Percentiles rank a stretch among this genome's conserved stretches.
Evolutionary conservation across 768 basidiomycete genomes (phyloP).

Genomic region (Leccinum obscurum): DNA sequence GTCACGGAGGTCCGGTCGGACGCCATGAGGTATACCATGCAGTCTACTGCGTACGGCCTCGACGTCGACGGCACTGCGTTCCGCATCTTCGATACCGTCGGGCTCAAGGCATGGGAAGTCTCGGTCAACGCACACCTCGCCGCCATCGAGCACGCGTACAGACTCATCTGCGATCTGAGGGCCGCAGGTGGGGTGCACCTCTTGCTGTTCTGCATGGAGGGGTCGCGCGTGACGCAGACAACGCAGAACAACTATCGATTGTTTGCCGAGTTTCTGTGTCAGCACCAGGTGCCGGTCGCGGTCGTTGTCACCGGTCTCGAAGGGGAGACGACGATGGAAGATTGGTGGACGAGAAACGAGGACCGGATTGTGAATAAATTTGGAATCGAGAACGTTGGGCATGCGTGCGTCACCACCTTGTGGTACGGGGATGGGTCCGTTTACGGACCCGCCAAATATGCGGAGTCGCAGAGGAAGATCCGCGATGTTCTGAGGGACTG

Average conservation of each 20-base stretch:
- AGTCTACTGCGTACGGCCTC: constrained; percentile 22
- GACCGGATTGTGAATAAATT: not conserved
- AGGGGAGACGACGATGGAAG: not conserved
- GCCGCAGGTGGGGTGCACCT: constrained; percentile 35
- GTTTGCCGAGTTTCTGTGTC: constrained; percentile 38
- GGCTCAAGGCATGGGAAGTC: constrained; percentile 19
- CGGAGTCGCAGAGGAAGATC: constrained; percentile 16
- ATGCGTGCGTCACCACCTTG: constrained; percentile 24
- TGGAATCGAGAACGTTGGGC: constrained; percentile 17
- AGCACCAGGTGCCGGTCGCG: constrained; percentile 33
- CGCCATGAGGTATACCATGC: constrained; percentile 32
- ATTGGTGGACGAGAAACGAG: constrained; percentile 11
- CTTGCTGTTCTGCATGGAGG: constrained; percentile 39
- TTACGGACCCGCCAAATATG: constrained; percentile 4
- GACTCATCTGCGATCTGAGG: constrained; percentile 28
- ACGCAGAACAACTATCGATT: constrained; percentile 12
- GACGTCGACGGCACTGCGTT: constrained; percentile 11
- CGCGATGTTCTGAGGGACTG: constrained; percentile 5
- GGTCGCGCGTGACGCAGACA: constrained; percentile 25
- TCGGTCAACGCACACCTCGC: not conserved
- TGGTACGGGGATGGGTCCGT: not conserved
- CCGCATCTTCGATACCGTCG: constrained; percentile 27
- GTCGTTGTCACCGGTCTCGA: constrained; percentile 35
- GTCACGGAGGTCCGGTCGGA: constrained; percentile 2
- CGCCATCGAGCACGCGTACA: constrained; percentile 13